These are phyloP conservation scores for Rhizopogon vinicolor DNA, from an alignment of 768 basidiomycete genomes.

Conservation along the genomic window DNA sequence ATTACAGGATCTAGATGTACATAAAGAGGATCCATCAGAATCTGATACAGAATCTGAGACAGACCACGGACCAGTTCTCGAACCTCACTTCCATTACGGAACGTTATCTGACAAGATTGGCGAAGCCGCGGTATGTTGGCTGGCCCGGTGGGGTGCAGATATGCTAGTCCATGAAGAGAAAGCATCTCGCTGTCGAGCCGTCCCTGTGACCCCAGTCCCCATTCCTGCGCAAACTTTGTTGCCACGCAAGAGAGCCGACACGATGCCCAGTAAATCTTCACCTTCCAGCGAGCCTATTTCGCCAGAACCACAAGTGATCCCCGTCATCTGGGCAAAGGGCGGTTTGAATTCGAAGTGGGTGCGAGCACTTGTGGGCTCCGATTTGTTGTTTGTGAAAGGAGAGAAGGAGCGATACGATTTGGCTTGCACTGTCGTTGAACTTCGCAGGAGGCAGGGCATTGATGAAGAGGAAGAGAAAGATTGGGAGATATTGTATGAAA, in stretches of 20 bases:
- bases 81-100: conserved; percentile 70
- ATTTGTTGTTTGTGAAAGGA: conserved; percentile 72
- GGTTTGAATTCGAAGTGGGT: conserved; percentile 76
- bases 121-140: conserved; percentile 84
- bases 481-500: conserved; percentile 64
- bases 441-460: conserved; percentile 55
- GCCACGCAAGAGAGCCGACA: conserved; percentile 25
- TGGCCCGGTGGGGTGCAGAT: conserved; percentile 81
- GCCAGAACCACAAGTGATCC: conserved; percentile 23
- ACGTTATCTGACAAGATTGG: conserved; percentile 88
- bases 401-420: conserved; percentile 81
- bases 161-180: conserved; percentile 63
- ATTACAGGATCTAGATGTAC: conserved; percentile 25
- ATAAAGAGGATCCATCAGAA: conserved; percentile 33
- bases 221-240: conserved; percentile 9
- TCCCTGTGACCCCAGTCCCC: conserved; percentile 12
- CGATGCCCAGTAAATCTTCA: conserved; percentile 21
- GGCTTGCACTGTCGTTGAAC: conserved; percentile 69
- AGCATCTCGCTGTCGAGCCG: conserved; percentile 9
- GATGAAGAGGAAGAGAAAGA: conserved; percentile 61
- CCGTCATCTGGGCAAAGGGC: conserved; percentile 68
- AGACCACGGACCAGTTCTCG: conserved; percentile 10
- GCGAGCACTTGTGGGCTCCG: conserved; percentile 67
- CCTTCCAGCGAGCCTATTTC: conserved; percentile 8
- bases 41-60: conserved; percentile 26